Evolutionary conservation across 2,329 filamentous ascomycete species (phyloP).

Genomic region (Penicillium sp.): DNA sequence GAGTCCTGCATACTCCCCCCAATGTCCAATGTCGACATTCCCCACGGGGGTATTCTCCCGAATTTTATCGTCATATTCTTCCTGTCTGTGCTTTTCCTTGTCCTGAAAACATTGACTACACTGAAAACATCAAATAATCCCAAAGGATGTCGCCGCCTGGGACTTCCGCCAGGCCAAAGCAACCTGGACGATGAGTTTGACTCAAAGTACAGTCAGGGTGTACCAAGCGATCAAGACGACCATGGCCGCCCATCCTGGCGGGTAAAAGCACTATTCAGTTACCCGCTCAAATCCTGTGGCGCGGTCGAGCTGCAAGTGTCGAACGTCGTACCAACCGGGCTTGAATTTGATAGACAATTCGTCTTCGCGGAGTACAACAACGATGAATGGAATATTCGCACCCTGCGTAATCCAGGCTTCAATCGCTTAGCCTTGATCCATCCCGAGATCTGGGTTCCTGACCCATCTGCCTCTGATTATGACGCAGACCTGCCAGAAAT

Average conservation of each 20-base stretch:
- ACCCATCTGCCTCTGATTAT: slow-evolving; percentile 45
- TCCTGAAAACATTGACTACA: slow-evolving; percentile 4
- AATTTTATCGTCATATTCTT: slow-evolving; percentile 2
- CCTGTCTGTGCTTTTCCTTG: slow-evolving; percentile 5
- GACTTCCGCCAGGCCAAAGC: slow-evolving; percentile 44
- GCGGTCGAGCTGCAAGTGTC: slow-evolving; percentile 69
- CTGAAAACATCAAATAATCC: slow-evolving; percentile 23
- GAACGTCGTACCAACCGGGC: slow-evolving; percentile 64
- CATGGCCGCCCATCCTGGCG: slow-evolving; percentile 41
- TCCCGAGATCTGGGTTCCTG: slow-evolving; percentile 60
- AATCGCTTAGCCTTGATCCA: slow-evolving; percentile 68
- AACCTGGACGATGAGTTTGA: slow-evolving; percentile 59
- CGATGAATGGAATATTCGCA: slow-evolving; percentile 40
- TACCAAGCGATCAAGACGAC: slow-evolving; percentile 30
- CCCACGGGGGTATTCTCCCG: not conserved
- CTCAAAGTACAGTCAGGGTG: slow-evolving; percentile 46
- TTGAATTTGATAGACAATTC: slow-evolving; percentile 79
- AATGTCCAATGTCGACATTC: not conserved
- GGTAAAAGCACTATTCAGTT: slow-evolving; percentile 71
- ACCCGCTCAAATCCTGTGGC: slow-evolving; percentile 78
- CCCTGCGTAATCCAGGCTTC: slow-evolving; percentile 42
- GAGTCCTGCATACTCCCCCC: not conserved
- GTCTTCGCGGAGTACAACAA: slow-evolving; percentile 67
- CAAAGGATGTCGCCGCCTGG: slow-evolving; percentile 53
- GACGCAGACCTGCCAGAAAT: slow-evolving; percentile 46